Conservation (phyloP, 2,329 filamentous ascomycete species). For the Penicillium polonicum region DNA sequence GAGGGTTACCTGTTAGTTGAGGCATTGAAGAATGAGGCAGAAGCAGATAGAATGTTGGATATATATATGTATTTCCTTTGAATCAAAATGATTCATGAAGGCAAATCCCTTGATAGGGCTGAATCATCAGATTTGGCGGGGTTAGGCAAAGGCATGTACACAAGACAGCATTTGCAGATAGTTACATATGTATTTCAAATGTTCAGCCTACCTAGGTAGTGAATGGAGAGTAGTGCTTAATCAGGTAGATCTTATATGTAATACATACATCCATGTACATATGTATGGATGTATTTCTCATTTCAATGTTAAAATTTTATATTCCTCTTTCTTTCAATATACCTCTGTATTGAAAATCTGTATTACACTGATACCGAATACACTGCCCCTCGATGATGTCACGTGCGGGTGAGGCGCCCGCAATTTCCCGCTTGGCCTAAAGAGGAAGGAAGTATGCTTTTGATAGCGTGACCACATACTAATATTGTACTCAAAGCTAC, state of each 20-base stretch:
- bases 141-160: neutral
- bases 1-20: neutral
- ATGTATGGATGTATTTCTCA: too few relatives aligned
- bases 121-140: neutral
- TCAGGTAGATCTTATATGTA: neutral
- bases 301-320: neutral
- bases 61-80: neutral
- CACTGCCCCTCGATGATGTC: conserved; percentile 30
- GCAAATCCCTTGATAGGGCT: neutral
- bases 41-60: neutral
- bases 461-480: neutral
- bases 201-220: neutral
- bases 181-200: neutral
- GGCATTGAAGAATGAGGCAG: neutral
- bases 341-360: conserved; percentile 5
- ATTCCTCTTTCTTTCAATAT: neutral
- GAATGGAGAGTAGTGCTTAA: neutral
- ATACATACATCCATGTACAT: neutral
- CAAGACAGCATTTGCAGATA: neutral
- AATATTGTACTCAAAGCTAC: neutral
- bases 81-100: neutral
- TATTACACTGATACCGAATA: conserved; percentile 1
- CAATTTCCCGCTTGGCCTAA: conserved; percentile 15
- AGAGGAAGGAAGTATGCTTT: conserved; percentile 11
- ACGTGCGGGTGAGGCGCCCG: conserved; percentile 25